phyloP scores from a whole-genome alignment of 192 early-diverging fungal species.

The Phlyctochytrium bullatum region DNA sequence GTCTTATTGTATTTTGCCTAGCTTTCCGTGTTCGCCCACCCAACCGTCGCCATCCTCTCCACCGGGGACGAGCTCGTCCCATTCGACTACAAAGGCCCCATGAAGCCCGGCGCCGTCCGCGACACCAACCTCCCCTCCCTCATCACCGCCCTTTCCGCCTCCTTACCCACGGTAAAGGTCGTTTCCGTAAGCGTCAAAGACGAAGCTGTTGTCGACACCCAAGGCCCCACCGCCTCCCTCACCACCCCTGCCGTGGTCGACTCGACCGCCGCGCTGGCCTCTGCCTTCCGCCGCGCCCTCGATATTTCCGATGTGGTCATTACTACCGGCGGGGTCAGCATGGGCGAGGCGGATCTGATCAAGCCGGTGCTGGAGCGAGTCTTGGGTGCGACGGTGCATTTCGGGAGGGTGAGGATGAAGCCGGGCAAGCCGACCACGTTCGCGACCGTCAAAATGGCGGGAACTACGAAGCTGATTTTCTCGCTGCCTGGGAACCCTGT shows the following conservation, averaged over 20 bases:
- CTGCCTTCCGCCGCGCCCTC: constrained; percentile 30
- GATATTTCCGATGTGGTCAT: constrained; percentile 73
- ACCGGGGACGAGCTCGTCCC: constrained; percentile 87
- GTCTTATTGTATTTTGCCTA: constrained; percentile 18
- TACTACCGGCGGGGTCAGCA: constrained; percentile 95
- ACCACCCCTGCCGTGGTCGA: neutral
- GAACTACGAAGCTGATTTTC: constrained; percentile 66
- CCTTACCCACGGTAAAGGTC: constrained; percentile 56
- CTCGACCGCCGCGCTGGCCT: constrained; percentile 34
- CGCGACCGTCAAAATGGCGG: constrained; percentile 60
- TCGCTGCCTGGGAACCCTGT: constrained; percentile 94
- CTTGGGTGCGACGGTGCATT: constrained; percentile 75
- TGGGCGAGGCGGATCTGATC: constrained; percentile 93
- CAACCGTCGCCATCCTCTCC: constrained; percentile 77
- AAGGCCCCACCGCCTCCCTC: neutral
- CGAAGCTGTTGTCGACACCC: constrained; percentile 63
- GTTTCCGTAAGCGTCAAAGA: constrained; percentile 72
- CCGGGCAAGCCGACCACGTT: constrained; percentile 97
- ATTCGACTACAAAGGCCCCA: constrained; percentile 20
- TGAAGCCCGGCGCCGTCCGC: constrained; percentile 65
- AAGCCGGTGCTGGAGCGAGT: constrained; percentile 81
- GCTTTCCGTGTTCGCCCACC: constrained; percentile 60
- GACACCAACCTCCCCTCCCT: constrained; percentile 87
- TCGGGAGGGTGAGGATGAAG: constrained; percentile 90
- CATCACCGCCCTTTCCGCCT: constrained; percentile 54